A percentile compares a stretch with the other conserved stretches of the same genome.
Evolutionary conservation across 441 rosid species (phyloP).

Genomic region (Brassica hybrid): DNA sequence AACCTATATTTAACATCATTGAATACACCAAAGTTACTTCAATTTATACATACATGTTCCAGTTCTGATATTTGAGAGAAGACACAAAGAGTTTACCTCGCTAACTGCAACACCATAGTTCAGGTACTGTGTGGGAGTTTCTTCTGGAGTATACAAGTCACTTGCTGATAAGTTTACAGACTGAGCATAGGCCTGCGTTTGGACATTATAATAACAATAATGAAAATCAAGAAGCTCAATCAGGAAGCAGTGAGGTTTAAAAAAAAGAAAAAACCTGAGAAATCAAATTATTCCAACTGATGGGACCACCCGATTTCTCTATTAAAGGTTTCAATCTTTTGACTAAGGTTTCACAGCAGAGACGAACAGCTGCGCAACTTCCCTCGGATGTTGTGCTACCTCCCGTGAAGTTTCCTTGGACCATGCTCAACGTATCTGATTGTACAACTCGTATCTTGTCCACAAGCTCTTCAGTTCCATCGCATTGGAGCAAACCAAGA

Average conservation of each 20-base stretch:
- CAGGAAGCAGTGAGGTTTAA: neutral
- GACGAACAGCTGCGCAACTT: constrained; percentile 75
- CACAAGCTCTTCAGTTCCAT: constrained; percentile 51
- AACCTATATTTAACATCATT: constrained; percentile 55
- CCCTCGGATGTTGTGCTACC: constrained; percentile 92
- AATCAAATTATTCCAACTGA: constrained; percentile 75
- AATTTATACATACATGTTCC: neutral
- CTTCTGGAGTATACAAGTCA: constrained; percentile 55
- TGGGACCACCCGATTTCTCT: constrained; percentile 47
- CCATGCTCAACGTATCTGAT: constrained; percentile 73
- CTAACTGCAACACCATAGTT: constrained; percentile 88
- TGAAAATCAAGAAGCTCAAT: constrained; percentile 11
- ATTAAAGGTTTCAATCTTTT: constrained; percentile 60
- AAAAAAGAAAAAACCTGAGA: constrained; percentile 77
- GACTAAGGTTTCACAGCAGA: constrained; percentile 73
- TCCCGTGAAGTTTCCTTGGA: constrained; percentile 76
- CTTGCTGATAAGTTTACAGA: constrained; percentile 65
- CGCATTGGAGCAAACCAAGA: constrained; percentile 58
- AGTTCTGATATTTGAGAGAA: neutral
- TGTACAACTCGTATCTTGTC: constrained; percentile 77
- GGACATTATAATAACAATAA: neutral
- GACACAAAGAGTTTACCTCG: constrained; percentile 63
- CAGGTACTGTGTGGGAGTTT: constrained; percentile 51
- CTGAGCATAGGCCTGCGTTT: constrained; percentile 66
- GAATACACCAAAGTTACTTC: constrained; percentile 15